Percentiles rank a stretch among this genome's conserved stretches.
Conservation (phyloP, 345 rosid species). For the Combretum micranthum region DNA sequence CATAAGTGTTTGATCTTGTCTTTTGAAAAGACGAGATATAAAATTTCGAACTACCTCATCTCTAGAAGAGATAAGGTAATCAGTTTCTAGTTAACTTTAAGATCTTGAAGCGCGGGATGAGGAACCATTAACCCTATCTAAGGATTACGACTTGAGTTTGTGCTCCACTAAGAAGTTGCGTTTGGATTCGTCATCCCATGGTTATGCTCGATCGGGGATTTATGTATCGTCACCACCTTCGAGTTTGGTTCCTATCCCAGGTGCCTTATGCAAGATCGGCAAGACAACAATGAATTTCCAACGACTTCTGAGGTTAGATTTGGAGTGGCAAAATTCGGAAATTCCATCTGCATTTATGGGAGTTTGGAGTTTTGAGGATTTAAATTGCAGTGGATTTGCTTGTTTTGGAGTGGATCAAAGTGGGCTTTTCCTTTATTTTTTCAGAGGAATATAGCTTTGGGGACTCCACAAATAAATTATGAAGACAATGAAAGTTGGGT, state of each 20-base stretch:
- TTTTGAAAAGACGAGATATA: no score
- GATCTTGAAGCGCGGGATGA: conserved; percentile 71
- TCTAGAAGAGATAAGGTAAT: no score
- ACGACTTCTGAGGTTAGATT: conserved; percentile 14
- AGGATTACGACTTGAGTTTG: conserved; percentile 22
- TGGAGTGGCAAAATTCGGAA: conserved; percentile 1
- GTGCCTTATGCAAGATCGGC: conserved; percentile 26
- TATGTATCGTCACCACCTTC: conserved; percentile 48
- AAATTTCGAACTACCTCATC: no score
- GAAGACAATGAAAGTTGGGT: conserved; percentile 2
- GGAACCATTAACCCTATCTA: conserved; percentile 21
- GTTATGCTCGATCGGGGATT: conserved; percentile 25
- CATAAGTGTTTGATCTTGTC: no score
- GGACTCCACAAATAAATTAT: not conserved
- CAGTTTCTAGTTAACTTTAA: conserved; percentile 49
- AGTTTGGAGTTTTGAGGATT: not conserved
- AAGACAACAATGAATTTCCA: conserved; percentile 9
- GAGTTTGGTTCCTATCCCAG: conserved; percentile 52
- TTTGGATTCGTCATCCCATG: conserved; percentile 21
- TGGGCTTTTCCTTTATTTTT: conserved; percentile 24
- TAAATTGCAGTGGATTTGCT: not conserved
- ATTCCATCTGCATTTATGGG: not conserved
- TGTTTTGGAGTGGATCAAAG: not conserved
- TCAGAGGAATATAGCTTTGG: conserved; percentile 20
- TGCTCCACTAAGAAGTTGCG: conserved; percentile 40